Base-by-base conservation (phyloP, 768 basidiomycete genomes). In the Mycena rosella region DNA sequence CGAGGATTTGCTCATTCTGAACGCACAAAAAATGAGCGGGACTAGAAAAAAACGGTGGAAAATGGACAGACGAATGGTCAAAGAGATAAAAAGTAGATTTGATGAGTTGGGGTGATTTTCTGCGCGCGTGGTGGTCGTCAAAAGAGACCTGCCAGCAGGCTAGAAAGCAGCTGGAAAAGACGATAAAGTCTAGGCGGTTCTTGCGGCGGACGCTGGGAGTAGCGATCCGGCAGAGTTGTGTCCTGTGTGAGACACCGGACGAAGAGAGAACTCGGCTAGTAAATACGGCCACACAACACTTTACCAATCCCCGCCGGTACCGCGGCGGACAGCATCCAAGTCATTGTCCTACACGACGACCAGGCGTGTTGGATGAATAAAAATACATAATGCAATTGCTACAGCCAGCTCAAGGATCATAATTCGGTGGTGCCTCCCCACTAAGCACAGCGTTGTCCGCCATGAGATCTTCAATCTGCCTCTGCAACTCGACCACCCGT, bases 1-100 rank as follows among this genome's bases (percentile, higher is more conserved):
- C 73, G 92, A 89, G 83, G 88, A 88, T 91, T 91, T 96, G 93
- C 93, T 96, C 95, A 96, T 96, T 94, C 93, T 94, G 72, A 10
- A 58, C 57, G 20, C 51, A n/a, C 20, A 29, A 36, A n/a, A 68
- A 70, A 64, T 72, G 66, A 72, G 48, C 32, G n/a, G 44, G 54
- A 57, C 47, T 44, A 53, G 22, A 49, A 32, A 29, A 60, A 57
- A 71, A 65, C 38, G 15, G 14, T 15, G 40, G 65, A 74, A 60
- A 74, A 68, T 44, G 40, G 29, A 78, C 81, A 69, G 68, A 84
- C 84, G 84, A 85, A 83, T 82, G 80, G 75, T 80, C 77, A 77
- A 78, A 76, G 76, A 75, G 69, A 73, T 70, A 71, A 75, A 67
- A 71, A 83, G 82, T 78, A 79, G 82, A 81, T 81, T 40, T 83